Evolutionary conservation across 495 filamentous ascomycete genomes (phyloP), one percentile per base, ranked within the genome.

Genomic region (Cenococcum geophilum): DNA sequence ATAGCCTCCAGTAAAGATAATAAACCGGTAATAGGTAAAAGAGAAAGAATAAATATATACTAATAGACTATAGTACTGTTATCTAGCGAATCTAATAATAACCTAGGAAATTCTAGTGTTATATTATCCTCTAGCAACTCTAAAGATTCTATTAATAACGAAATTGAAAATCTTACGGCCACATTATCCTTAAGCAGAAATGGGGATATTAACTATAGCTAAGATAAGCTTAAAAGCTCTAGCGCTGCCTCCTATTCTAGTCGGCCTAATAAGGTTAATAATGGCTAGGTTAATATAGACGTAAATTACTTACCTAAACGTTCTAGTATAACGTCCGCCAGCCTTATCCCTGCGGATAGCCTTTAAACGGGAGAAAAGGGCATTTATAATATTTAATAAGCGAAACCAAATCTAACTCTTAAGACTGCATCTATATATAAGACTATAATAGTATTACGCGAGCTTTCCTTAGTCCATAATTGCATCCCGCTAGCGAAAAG

Each of bases 61-160:
- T n/a, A n/a, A n/a, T n/a, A n/a, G n/a, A n/a, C n/a, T n/a, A n/a
- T n/a, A n/a, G n/a, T n/a, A n/a, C n/a, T n/a, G n/a, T n/a, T n/a
- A n/a, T n/a, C n/a, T n/a, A n/a, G n/a, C n/a, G n/a, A n/a, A n/a
- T n/a, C n/a, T n/a, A n/a, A n/a, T n/a, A n/a, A n/a, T n/a, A n/a
- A n/a, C n/a, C n/a, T n/a, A n/a, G n/a, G n/a, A n/a, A n/a, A n/a
- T n/a, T 5, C 6, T 18, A n/a, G 20, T 49, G 20, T 8, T 49
- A 49, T 49, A 49, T 49, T 20, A 49, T 49, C 45, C 20, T 49
- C 20, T n/a, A 49, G 45, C 45, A 20, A 49, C 6, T 22, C 45
- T 16, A 18, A 20, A 22, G 20, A 16, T 49, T 10, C 45, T 49
- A 49, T 8, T 20, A 49, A 49, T 49, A 20, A 49, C 20, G 20